Conservation (phyloP, 805 yeast genomes). For the Hanseniaspora meyeri region DNA sequence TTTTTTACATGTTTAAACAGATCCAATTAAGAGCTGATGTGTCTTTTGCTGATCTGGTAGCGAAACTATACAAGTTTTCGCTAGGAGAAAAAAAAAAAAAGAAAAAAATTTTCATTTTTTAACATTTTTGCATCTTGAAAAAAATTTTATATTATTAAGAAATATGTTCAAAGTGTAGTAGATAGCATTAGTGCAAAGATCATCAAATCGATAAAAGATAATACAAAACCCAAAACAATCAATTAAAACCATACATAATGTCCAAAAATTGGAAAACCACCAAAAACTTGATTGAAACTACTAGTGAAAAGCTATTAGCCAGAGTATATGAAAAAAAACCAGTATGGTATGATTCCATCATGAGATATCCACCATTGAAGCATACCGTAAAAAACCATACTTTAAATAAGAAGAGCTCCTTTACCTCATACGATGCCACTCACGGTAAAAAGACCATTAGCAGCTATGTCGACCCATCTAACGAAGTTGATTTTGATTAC, state of each 20-base stretch:
- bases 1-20: neutral
- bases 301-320: slow-evolving; percentile 23
- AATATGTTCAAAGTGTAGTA: too few relatives aligned
- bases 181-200: too few relatives aligned
- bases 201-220: too few relatives aligned
- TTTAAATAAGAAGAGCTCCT: slow-evolving; percentile 5
- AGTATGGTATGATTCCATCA: slow-evolving; percentile 79
- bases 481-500: neutral
- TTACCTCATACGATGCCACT: neutral
- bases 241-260: slow-evolving; percentile 13
- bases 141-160: too few relatives aligned
- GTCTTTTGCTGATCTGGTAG: neutral
- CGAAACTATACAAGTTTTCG: neutral
- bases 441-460: slow-evolving; percentile 6
- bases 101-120: neutral
- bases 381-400: slow-evolving; percentile 1
- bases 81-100: neutral
- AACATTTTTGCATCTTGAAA: too few relatives aligned
- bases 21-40: neutral
- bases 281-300: slow-evolving; percentile 1
- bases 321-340: slow-evolving; percentile 43
- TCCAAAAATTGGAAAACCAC: slow-evolving; percentile 29
- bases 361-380: slow-evolving; percentile 60
- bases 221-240: neutral
- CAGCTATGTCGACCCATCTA: slow-evolving; percentile 10